Base-by-base conservation (phyloP, 2,329 filamentous ascomycete species). In the Scortechinia acanthostroma region DNA sequence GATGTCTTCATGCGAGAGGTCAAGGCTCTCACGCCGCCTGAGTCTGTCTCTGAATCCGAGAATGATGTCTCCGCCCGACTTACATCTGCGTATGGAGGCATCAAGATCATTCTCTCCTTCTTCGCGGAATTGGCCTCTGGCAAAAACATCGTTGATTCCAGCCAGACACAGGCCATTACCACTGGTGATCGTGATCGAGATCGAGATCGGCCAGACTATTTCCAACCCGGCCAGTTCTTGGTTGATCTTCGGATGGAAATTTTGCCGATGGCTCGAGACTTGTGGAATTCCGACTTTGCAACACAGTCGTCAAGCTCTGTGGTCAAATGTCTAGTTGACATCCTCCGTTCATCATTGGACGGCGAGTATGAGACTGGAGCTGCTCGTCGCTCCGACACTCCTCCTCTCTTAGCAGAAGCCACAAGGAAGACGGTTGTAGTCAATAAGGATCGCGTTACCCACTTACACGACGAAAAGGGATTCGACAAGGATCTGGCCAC, bases 31-130 rank as follows among this genome's bases (percentile, higher is more conserved):
- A 40, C 10, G 35, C 35, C 35, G 14, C 10, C 10, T 6, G 35
- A 40, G 20, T 13, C 10, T 6, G 35, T 10, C 14, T 19, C 35
- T 10, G 35, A 40, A 17, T 13, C 35, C 17, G 35, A 40, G 6
- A 40, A 40, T 15, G 35, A 40, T 40, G 35, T 40, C 10, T 13
- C 17, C 6, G 35, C 10, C 17, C 35, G 35, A 19, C 10, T 40
- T 40, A 19, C 35, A 13, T 40, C 35, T 42, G 73, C 76, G 4
- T 68, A 68, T 1, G 68, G 76, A 33, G 76, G 76, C 13, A 78
- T 95, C 52, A 90, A 88, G 59, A 88, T 91, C 53, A 89, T 97
- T 22, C 72, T 98, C 21, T 82, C 86, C 22, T 76, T 97, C 45
- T 96, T 93, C 59, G 70, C 78, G 2, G 74, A 88, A 48, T 72